Base-by-base conservation (phyloP, 768 basidiomycete genomes). In the Naganishia vaughanmartiniae region DNA sequence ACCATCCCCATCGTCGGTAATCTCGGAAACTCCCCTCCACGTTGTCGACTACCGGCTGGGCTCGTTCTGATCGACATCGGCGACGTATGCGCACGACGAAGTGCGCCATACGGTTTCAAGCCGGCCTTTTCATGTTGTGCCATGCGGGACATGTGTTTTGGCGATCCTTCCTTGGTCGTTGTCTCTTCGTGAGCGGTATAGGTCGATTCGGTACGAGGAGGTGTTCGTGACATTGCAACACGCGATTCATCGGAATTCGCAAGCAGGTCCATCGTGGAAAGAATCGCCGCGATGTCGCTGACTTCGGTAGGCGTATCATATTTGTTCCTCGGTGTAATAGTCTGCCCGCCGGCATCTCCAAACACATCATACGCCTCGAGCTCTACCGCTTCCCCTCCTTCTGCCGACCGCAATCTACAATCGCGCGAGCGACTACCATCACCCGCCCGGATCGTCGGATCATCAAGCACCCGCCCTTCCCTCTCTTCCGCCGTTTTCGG, bases 71-170 rank as follows among this genome's bases (percentile, higher is more conserved):
- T 51, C 14, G 60, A 34, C 21, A 30, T 11, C 3, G 60, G 39
- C 9, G 57, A 58, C 15, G 57, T 34, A 42, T 42, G 21, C 12
- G 60, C 60, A 28, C 60, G 39, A 45, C 60, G 60, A 1, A 63
- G 42, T 3, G 60, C 60, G 9, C 60, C 60, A 30, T 63, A 63
- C 6, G 60, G 60, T 21, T 19, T 45, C 24, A 42, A 42, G 39
- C 60, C 60, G 17, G 60, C 60, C 33, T 63, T 63, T 36, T 63
- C 60, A 26, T 42, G 60, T 26, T n/a, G 21, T 3, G 33, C 39
- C 60, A 63, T 63, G 14, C 42, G 42, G 36, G 60, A 45, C 60
- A 63, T 63, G 39, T 63, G 39, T 36, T n/a, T 14, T 17, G 39
- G 39, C 3, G 42, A 7, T 42, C 14, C 42, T 15, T 26, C 5